A percentile compares a stretch with the other conserved stretches of the same genome.
Conservation (phyloP, 1,284 basidiomycete genomes). For the Marasmius fiardii region DNA sequence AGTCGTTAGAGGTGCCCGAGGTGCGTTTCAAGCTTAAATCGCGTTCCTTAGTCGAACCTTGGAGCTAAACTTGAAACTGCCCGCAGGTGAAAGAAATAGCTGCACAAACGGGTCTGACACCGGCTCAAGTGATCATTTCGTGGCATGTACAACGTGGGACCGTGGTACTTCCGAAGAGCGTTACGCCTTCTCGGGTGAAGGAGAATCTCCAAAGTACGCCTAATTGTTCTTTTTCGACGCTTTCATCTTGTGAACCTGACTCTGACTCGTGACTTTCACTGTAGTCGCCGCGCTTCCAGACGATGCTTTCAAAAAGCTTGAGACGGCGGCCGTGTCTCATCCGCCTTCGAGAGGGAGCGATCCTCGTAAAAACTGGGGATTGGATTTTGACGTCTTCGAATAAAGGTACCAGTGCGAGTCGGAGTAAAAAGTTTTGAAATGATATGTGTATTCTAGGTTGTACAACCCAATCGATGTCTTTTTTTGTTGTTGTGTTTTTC, state of each 20-base stretch:
- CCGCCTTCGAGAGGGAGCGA: slow-evolving; percentile 49
- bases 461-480: too few species aligned
- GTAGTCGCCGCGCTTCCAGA: slow-evolving; percentile 52
- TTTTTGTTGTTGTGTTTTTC: too few species aligned
- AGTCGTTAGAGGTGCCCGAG: slow-evolving; percentile 51
- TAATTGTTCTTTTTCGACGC: not conserved
- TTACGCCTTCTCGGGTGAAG: slow-evolving; percentile 65
- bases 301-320: slow-evolving; percentile 56
- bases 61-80: too few species aligned
- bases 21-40: slow-evolving; percentile 27
- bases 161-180: slow-evolving; percentile 77
- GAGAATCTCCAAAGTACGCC: slow-evolving; percentile 64
- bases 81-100: slow-evolving; percentile 55
- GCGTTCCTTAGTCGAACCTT: too few species aligned
- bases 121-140: slow-evolving; percentile 76
- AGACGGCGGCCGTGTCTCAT: slow-evolving; percentile 55
- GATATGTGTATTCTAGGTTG: too few species aligned
- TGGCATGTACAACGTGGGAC: slow-evolving; percentile 80
- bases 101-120: slow-evolving; percentile 62
- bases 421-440: too few species aligned
- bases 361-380: slow-evolving; percentile 58
- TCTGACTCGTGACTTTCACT: not conserved
- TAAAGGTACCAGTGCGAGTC: too few species aligned
- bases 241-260: not conserved
- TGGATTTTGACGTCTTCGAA: slow-evolving; percentile 56